A percentile compares a stretch with the other conserved stretches of the same genome.
phyloP scores from a whole-genome alignment of 2,329 filamentous ascomycete species.

The Talaromyces atroroseus region DNA sequence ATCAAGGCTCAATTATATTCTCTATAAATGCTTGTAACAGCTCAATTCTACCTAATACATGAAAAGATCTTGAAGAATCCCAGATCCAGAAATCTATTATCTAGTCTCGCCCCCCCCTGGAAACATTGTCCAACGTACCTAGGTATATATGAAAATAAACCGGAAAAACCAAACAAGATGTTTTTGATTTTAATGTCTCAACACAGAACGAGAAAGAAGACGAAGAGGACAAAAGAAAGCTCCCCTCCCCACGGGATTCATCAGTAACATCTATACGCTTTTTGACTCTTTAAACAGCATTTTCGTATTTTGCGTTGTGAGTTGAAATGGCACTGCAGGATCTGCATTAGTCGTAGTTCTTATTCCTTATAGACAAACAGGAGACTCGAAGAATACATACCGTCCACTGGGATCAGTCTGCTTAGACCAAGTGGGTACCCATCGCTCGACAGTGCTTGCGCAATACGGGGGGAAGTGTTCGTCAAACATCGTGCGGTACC shows the following conservation, averaged over 20 bases:
- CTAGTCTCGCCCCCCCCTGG: not conserved
- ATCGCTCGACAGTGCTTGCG: constrained; percentile 88
- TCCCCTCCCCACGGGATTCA: not conserved
- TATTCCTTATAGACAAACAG: not conserved
- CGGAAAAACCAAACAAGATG: not conserved
- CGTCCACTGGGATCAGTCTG: constrained; percentile 92
- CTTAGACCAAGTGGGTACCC: constrained; percentile 96
- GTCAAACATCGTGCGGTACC: constrained; percentile 98
- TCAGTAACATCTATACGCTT: not conserved
- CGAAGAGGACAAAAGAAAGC: not conserved
- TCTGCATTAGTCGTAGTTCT: constrained; percentile 6
- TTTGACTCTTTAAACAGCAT: constrained; percentile 30
- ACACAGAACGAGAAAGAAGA: not conserved
- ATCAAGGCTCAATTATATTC: not conserved
- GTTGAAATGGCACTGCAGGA: constrained; percentile 63
- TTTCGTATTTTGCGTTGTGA: constrained; percentile 68
- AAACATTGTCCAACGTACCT: not conserved
- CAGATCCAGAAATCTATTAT: not conserved
- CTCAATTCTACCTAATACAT: not conserved
- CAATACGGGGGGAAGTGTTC: constrained; percentile 94
- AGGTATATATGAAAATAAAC: not conserved
- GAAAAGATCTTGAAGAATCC: not conserved
- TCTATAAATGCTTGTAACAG: not conserved
- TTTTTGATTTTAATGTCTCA: not conserved
- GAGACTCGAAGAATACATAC: constrained; percentile 43